Evolutionary conservation across 495 filamentous ascomycete genomes (phyloP).

Genomic region (Cercophora sp.): DNA sequence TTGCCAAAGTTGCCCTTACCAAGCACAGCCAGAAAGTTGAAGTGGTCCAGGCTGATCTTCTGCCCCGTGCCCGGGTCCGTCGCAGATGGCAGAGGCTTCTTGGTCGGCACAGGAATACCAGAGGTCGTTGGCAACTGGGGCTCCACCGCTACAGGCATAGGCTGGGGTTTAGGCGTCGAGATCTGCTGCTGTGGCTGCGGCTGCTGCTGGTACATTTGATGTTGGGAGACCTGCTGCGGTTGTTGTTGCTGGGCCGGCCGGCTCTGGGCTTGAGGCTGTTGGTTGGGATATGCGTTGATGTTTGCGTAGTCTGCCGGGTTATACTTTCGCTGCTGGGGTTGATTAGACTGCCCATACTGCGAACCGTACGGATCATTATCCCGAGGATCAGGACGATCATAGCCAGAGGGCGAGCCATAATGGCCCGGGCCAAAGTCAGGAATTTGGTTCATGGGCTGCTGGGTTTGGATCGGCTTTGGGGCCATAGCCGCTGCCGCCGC

Average conservation of each 20-base stretch:
- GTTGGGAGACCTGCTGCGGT: conserved; percentile 31
- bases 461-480: conserved; percentile 28
- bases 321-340: conserved; percentile 54
- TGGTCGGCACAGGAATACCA: conserved; percentile 34
- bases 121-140: conserved; percentile 24
- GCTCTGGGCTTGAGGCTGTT: conserved; percentile 34
- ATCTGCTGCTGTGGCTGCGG: conserved; percentile 17
- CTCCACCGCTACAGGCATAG: conserved; percentile 30
- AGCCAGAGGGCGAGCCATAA: conserved; percentile 39
- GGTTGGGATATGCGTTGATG: conserved; percentile 47
- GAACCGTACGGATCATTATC: conserved; percentile 45
- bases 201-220: conserved; percentile 30
- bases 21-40: conserved; percentile 98
- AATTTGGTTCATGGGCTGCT: conserved; percentile 22
- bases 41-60: conserved; percentile 93
- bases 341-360: conserved; percentile 31
- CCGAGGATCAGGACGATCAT: conserved; percentile 28
- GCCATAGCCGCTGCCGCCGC: conserved; percentile 46
- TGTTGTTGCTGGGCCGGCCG: conserved; percentile 29
- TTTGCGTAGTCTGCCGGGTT: conserved; percentile 69
- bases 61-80: conserved; percentile 63
- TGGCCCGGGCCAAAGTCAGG: conserved; percentile 37
- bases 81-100: conserved; percentile 54
- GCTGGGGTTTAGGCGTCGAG: conserved; percentile 38
- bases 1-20: conserved; percentile 99